phyloP scores from a whole-genome alignment of 2,329 filamentous ascomycete species.

The Diaporthe vexans region DNA sequence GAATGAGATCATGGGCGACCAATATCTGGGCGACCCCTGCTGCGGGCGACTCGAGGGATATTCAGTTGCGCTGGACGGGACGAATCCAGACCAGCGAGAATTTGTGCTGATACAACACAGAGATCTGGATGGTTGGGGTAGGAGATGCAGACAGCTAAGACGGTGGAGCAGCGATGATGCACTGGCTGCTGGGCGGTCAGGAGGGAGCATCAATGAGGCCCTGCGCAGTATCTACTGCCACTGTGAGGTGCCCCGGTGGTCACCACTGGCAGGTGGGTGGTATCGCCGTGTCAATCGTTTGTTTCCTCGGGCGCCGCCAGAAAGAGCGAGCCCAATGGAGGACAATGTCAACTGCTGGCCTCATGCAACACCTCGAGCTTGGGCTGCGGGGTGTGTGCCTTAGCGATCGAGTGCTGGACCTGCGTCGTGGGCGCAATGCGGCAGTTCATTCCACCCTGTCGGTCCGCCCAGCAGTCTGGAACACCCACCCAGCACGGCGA shows the following conservation, averaged over 20 bases:
- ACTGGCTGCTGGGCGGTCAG: slow-evolving; percentile 26
- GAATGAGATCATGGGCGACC: slow-evolving; percentile 41
- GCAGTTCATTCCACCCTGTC: slow-evolving; percentile 6
- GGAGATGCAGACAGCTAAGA: slow-evolving; percentile 8
- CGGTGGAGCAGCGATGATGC: slow-evolving; percentile 23
- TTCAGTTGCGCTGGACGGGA: slow-evolving; percentile 12
- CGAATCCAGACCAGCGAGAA: slow-evolving; percentile 31
- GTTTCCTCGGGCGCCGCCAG: slow-evolving; percentile 24
- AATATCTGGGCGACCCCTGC: slow-evolving; percentile 37
- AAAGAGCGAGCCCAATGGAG: slow-evolving; percentile 28
- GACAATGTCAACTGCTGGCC: neutral
- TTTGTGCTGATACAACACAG: slow-evolving; percentile 32
- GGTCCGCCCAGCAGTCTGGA: slow-evolving; percentile 20
- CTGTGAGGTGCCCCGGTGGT: no score
- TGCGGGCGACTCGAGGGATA: slow-evolving; percentile 16
- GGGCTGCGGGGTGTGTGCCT: slow-evolving; percentile 25
- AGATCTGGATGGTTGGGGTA: slow-evolving; percentile 10
- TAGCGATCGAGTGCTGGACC: slow-evolving; percentile 22
- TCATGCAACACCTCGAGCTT: slow-evolving; percentile 25
- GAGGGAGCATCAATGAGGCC: slow-evolving; percentile 19
- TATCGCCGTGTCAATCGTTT: slow-evolving; percentile 30
- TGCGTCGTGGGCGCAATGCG: slow-evolving; percentile 19
- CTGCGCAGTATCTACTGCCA: slow-evolving; percentile 4
- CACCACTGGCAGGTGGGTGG: slow-evolving; percentile 3
- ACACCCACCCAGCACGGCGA: slow-evolving; percentile 12